phyloP scores from a whole-genome alignment of 2,329 filamentous ascomycete genomes.

The Pseudocercospora fijiensis region DNA sequence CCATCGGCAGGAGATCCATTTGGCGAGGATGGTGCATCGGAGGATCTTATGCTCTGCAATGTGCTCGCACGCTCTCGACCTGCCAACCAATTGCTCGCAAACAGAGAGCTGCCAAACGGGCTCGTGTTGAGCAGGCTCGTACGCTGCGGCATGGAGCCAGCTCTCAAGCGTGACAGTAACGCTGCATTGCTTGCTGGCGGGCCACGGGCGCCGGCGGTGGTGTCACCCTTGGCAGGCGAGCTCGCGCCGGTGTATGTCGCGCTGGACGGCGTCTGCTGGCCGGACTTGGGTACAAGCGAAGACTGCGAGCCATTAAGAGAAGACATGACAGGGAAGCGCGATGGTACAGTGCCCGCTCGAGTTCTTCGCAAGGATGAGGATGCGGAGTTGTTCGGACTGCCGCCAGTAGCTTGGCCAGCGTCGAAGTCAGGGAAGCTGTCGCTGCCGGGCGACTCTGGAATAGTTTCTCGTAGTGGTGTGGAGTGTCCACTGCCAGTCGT shows the following conservation, averaged over 20 bases:
- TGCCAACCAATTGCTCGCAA: constrained; percentile 79
- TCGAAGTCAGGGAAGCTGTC: constrained; percentile 93
- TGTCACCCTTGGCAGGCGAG: constrained; percentile 39
- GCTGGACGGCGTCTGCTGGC: constrained; percentile 79
- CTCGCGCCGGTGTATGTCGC: constrained; percentile 75
- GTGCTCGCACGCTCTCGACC: constrained; percentile 83
- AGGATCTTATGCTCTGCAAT: constrained; percentile 82
- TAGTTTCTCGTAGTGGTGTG: constrained; percentile 92
- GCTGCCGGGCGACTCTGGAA: constrained; percentile 87
- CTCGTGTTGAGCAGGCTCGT: constrained; percentile 63
- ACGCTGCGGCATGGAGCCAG: constrained; percentile 91
- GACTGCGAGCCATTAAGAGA: constrained; percentile 57
- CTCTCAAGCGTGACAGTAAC: constrained; percentile 79
- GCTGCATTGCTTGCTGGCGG: constrained; percentile 61
- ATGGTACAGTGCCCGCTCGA: constrained; percentile 93
- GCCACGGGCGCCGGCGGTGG: constrained; percentile 44
- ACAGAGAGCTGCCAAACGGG: constrained; percentile 86
- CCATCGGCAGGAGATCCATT: constrained; percentile 80
- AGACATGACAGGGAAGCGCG: constrained; percentile 81
- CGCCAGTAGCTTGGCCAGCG: constrained; percentile 29
- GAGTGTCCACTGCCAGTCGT: constrained; percentile 95
- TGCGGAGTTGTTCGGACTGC: constrained; percentile 28
- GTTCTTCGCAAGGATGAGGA: constrained; percentile 60
- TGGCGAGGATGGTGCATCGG: constrained; percentile 83
- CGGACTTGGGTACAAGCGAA: constrained; percentile 69